A percentile compares a stretch with the other conserved stretches of the same genome.
Evolutionary conservation across 495 filamentous ascomycete species (phyloP).

Genomic region (Neurospora cerealis): DNA sequence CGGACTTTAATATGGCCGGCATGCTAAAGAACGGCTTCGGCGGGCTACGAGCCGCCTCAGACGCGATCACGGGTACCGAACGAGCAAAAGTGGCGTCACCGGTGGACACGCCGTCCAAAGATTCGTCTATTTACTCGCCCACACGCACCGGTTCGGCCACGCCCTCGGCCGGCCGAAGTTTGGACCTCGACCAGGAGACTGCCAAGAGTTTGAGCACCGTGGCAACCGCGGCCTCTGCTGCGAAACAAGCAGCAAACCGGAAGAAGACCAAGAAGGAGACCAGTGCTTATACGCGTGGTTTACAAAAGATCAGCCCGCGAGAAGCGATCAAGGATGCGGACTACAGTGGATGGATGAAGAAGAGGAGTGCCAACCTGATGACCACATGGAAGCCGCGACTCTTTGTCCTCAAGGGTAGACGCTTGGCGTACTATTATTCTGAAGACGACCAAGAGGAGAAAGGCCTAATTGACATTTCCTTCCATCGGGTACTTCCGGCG

Average conservation of each 20-base stretch:
- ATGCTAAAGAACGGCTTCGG: constrained; percentile 30
- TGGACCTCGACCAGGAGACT: constrained; percentile 64
- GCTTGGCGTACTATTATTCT: constrained; percentile 93
- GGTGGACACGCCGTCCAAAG: constrained; percentile 50
- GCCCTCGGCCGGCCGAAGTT: constrained; percentile 69
- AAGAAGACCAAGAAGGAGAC: constrained; percentile 81
- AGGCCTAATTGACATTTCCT: constrained; percentile 94
- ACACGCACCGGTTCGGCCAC: constrained; percentile 76
- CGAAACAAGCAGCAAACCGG: constrained; percentile 34
- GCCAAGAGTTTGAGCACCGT: constrained; percentile 43
- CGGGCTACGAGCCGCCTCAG: constrained; percentile 72
- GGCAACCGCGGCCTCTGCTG: constrained; percentile 29
- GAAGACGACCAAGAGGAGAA: constrained; percentile 86
- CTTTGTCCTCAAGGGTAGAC: constrained; percentile 83
- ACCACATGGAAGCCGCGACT: constrained; percentile 93
- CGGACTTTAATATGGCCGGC: constrained; percentile 41
- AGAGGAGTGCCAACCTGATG: constrained; percentile 90
- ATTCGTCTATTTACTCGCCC: constrained; percentile 57
- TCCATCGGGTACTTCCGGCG: constrained; percentile 90
- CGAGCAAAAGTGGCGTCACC: constrained; percentile 44
- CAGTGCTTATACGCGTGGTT: constrained; percentile 81
- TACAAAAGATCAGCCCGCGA: constrained; percentile 70
- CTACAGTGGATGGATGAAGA: constrained; percentile 99
- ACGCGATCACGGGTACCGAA: constrained; percentile 59
- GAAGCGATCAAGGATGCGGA: constrained; percentile 84